These are phyloP conservation scores for Olyra latifolia DNA, from an alignment of 176 grass and related monocot species.

Conservation along the genomic window DNA sequence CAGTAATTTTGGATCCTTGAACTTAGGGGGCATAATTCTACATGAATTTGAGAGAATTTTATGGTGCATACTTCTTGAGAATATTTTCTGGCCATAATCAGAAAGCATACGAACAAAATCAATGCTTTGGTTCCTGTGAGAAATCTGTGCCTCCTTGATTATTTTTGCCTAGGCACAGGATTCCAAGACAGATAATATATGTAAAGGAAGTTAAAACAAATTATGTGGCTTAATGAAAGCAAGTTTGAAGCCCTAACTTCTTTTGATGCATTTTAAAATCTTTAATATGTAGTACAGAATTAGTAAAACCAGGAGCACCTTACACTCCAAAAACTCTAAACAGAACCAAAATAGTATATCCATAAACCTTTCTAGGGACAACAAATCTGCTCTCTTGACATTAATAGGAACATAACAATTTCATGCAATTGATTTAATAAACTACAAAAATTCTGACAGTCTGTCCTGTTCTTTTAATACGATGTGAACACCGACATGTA, in stretches of 20 bases:
- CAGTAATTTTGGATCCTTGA: not conserved
- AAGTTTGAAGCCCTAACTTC: not conserved
- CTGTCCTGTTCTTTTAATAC: not conserved
- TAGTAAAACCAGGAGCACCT: not conserved
- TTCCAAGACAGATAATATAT: not conserved
- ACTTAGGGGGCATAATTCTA: not conserved
- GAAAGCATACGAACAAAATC: not conserved
- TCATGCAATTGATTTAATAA: not conserved
- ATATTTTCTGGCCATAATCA: not conserved
- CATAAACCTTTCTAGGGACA: not conserved
- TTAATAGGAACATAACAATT: not conserved
- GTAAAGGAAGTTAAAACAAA: not conserved
- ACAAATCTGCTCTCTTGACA: not conserved
- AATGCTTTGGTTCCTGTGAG: not conserved
- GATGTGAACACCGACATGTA: not conserved
- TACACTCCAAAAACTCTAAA: conserved; percentile 10
- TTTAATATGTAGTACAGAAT: not conserved
- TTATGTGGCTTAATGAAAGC: not conserved
- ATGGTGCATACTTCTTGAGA: not conserved
- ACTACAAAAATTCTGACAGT: not conserved
- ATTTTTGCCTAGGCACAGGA: not conserved
- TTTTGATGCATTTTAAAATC: not conserved
- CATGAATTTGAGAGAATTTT: not conserved
- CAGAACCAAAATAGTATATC: not conserved
- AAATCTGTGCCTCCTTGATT: not conserved